phyloP scores from a whole-genome alignment of 176 grass and related monocot species.

The Oryza longistaminata region DNA sequence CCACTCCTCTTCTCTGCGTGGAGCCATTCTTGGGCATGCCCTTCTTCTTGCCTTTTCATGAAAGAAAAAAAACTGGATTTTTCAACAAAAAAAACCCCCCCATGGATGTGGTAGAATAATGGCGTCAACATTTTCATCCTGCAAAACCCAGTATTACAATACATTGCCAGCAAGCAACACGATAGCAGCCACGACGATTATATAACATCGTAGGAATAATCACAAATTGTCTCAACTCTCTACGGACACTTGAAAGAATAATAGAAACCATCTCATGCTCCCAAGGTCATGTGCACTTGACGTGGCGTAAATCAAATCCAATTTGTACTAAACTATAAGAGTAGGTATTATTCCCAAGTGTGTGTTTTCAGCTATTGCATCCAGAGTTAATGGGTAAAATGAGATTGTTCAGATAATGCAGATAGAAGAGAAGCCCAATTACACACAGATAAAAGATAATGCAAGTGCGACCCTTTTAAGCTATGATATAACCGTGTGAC shows the following conservation, averaged over 20 bases:
- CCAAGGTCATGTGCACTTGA: not conserved
- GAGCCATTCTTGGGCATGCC: not conserved
- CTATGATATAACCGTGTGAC: not conserved
- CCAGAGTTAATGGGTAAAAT: not conserved
- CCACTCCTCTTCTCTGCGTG: constrained; percentile 51
- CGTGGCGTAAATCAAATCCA: not conserved
- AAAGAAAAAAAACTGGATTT: too few species aligned
- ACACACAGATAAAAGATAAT: not conserved
- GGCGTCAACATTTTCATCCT: constrained; percentile 72
- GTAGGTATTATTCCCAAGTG: not conserved
- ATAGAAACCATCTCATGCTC: not conserved
- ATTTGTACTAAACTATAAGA: not conserved
- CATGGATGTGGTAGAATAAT: constrained; percentile 82
- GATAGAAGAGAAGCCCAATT: not conserved
- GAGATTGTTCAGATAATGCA: not conserved
- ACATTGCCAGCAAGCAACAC: not conserved
- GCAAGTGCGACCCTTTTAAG: not conserved
- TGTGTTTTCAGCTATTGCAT: not conserved
- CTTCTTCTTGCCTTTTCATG: constrained; percentile 57
- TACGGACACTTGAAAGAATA: not conserved
- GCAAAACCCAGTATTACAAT: constrained; percentile 5
- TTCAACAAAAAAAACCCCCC: too few species aligned
- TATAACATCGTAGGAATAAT: not conserved
- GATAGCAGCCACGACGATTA: not conserved
- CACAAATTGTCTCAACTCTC: not conserved